These are phyloP conservation scores for Rhodofomes roseus DNA, from an alignment of 1,284 basidiomycete species.

Conservation along the genomic window DNA sequence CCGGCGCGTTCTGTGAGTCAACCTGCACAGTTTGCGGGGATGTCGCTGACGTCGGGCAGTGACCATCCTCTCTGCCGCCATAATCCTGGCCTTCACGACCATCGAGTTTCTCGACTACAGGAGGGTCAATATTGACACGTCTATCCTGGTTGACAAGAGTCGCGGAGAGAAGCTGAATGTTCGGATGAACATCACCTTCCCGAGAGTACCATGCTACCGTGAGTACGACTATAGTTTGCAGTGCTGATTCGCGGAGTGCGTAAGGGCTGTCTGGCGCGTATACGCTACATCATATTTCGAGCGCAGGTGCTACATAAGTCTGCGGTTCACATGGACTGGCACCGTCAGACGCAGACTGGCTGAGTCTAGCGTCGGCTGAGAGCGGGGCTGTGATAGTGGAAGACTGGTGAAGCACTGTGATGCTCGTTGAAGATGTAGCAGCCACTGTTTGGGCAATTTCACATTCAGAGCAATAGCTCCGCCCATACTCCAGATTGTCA, in stretches of 20 bases:
- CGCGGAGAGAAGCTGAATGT: constrained; percentile 93
- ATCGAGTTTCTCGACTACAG: constrained; percentile 98
- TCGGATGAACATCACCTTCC: constrained; percentile 92
- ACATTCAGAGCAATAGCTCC: too few species aligned
- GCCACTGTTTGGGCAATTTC: too few species aligned
- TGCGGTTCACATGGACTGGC: too few species aligned
- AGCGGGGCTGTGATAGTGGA: too few species aligned
- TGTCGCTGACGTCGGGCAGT: constrained; percentile 46
- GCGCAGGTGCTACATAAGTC: too few species aligned
- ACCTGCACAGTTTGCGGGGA: not conserved
- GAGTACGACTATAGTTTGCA: constrained; percentile 32
- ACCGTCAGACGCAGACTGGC: too few species aligned
- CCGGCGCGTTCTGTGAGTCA: constrained; percentile 81
- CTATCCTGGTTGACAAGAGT: constrained; percentile 89
- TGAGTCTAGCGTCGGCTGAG: too few species aligned
- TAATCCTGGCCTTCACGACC: constrained; percentile 88
- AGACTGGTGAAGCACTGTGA: too few species aligned
- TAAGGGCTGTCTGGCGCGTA: too few species aligned
- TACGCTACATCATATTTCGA: too few species aligned
- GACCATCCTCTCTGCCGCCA: constrained; percentile 87
- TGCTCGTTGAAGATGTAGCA: too few species aligned
- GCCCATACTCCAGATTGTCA: too few species aligned
- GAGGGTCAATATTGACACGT: constrained; percentile 81
- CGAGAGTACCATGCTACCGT: constrained; percentile 97
- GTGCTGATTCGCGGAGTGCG: not conserved